These are phyloP conservation scores for Phytomonas francai DNA, from an alignment of 208 protist species.

Conservation along the genomic window DNA sequence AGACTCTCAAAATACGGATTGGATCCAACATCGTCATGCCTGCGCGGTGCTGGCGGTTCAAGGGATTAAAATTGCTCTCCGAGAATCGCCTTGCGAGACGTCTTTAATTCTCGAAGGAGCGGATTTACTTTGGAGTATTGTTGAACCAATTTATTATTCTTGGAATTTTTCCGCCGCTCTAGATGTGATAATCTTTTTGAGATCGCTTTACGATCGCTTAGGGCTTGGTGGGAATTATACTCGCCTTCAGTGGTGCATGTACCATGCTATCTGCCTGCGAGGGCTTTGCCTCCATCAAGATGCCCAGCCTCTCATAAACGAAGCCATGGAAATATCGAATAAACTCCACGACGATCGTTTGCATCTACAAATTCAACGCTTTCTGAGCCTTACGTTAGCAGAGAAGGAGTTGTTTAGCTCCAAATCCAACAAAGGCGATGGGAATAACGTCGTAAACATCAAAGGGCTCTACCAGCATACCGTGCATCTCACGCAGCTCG, in stretches of 20 bases:
- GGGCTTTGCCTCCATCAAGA: conserved; percentile 40
- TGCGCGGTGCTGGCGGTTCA: conserved; percentile 43
- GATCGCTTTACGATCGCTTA: conserved; percentile 60
- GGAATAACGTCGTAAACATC: conserved; percentile 14
- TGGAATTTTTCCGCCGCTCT: conserved; percentile 41
- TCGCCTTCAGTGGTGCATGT: conserved; percentile 62
- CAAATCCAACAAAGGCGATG: conserved; percentile 15
- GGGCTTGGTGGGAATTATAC: conserved; percentile 51
- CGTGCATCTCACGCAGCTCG: conserved; percentile 29
- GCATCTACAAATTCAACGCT: conserved; percentile 62
- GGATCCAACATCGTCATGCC: conserved; percentile 30
- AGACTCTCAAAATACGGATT: conserved; percentile 23
- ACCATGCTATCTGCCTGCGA: conserved; percentile 55
- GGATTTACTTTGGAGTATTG: conserved; percentile 49
- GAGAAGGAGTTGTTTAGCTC: conserved; percentile 14
- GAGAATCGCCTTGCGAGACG: conserved; percentile 48
- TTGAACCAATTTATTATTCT: conserved; percentile 32
- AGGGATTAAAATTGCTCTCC: conserved; percentile 53
- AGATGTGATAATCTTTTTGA: conserved; percentile 55
- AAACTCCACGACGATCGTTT: conserved; percentile 50
- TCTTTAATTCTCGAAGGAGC: conserved; percentile 38
- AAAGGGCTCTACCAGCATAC: conserved; percentile 20
- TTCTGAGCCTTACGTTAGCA: conserved; percentile 17
- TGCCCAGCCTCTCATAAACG: conserved; percentile 30
- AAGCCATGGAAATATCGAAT: conserved; percentile 32